Evolutionary conservation across 192 early-diverging fungal genomes (phyloP).

Genomic region (Rhizoclosmatium globosum): DNA sequence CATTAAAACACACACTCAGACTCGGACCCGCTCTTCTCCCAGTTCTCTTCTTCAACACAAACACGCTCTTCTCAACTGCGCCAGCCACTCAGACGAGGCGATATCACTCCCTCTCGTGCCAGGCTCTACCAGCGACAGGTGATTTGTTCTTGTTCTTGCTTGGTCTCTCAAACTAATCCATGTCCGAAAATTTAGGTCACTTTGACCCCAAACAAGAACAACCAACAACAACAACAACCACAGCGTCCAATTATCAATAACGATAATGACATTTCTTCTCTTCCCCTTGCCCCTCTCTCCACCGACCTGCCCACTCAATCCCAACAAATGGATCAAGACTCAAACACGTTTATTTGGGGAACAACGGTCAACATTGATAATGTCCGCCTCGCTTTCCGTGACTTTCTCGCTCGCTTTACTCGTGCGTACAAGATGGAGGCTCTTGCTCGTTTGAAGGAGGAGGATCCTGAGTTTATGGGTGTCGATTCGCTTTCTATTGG

Average conservation of each 20-base stretch:
- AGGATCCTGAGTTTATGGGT: constrained; percentile 18
- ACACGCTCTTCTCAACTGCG: not conserved
- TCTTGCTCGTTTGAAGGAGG: not conserved
- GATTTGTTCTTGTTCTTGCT: not conserved
- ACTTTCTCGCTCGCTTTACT: constrained; percentile 23
- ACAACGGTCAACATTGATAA: constrained; percentile 28
- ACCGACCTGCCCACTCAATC: constrained; percentile 20
- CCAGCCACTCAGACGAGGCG: not conserved
- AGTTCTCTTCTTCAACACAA: not conserved
- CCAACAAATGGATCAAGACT: too few species aligned
- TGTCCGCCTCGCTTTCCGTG: constrained; percentile 5
- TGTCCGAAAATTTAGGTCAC: not conserved
- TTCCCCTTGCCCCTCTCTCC: constrained; percentile 1
- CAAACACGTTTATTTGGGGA: constrained; percentile 17
- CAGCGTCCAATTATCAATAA: not conserved
- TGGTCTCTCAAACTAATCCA: not conserved
- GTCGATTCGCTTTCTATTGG: not conserved
- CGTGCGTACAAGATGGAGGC: constrained; percentile 24
- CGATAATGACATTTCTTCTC: not conserved
- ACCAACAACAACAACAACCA: not conserved
- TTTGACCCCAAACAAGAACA: not conserved
- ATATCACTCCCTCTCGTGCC: constrained; percentile 9
- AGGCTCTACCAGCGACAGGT: not conserved
- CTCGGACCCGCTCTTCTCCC: constrained; percentile 18
- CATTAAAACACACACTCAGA: not conserved